Percentiles rank a stretch among this genome's conserved stretches.
Conservation (phyloP, 2,329 filamentous ascomycete species). For the Neobulgaria alba region DNA sequence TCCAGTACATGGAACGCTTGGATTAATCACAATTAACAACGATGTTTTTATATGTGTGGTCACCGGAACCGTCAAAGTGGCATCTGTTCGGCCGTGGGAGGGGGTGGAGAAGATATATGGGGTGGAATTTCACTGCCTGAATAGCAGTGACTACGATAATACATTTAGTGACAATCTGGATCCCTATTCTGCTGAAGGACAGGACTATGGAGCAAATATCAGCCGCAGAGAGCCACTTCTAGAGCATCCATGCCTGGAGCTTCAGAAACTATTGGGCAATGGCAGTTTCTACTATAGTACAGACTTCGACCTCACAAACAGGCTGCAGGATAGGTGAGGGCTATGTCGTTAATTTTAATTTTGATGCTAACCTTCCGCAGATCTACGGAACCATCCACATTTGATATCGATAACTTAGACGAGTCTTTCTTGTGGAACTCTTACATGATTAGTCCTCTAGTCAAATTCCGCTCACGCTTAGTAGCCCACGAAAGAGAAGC, state of each 20-base stretch:
- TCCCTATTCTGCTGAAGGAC: slow-evolving; percentile 22
- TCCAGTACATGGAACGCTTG: slow-evolving; percentile 76
- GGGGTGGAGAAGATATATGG: slow-evolving; percentile 78
- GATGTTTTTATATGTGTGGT: slow-evolving; percentile 92
- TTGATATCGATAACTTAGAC: slow-evolving; percentile 89
- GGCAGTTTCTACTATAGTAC: slow-evolving; percentile 97
- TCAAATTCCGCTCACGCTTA: slow-evolving; percentile 79
- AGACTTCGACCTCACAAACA: slow-evolving; percentile 94
- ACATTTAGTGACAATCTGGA: slow-evolving; percentile 45
- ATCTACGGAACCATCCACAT: slow-evolving; percentile 64
- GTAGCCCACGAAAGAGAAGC: slow-evolving; percentile 64
- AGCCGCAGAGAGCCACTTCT: slow-evolving; percentile 61
- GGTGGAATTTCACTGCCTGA: slow-evolving; percentile 91
- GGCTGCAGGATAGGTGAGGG: slow-evolving; percentile 73
- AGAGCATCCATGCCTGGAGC: slow-evolving; percentile 81
- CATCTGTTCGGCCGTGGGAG: slow-evolving; percentile 77
- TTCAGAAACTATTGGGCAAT: slow-evolving; percentile 87
- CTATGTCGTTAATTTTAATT: neutral
- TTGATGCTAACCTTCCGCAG: slow-evolving; percentile 35
- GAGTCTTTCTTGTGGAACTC: slow-evolving; percentile 95
- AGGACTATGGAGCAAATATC: slow-evolving; percentile 40
- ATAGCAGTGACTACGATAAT: slow-evolving; percentile 77
- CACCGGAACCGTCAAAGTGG: slow-evolving; percentile 68
- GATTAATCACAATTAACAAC: slow-evolving; percentile 71
- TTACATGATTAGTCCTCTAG: slow-evolving; percentile 91